These are phyloP conservation scores for Ustilago trichophora DNA, from an alignment of 1,284 basidiomycete genomes.

Conservation along the genomic window DNA sequence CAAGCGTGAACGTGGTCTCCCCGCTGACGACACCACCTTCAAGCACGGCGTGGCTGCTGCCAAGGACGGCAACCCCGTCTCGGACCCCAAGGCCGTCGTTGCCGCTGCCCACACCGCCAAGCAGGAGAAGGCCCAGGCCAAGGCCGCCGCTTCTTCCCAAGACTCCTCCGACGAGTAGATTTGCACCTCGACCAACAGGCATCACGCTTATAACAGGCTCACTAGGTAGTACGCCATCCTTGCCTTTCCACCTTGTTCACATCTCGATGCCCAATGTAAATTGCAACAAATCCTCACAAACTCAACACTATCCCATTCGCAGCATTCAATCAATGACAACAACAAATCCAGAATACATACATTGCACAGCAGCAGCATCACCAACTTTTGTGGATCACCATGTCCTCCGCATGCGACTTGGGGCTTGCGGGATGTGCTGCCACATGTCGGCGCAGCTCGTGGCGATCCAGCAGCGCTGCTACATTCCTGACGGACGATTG, in stretches of 20 bases:
- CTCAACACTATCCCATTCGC: constrained; percentile 3
- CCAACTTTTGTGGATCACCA: background rate
- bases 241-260: background rate
- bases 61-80: constrained; percentile 48
- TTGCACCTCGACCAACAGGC: background rate
- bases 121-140: constrained; percentile 36
- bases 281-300: constrained; percentile 3
- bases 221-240: background rate
- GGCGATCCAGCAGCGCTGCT: constrained; percentile 16
- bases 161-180: constrained; percentile 17
- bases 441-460: constrained; percentile 16
- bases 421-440: background rate
- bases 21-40: constrained; percentile 43
- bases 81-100: constrained; percentile 40
- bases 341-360: too few species aligned
- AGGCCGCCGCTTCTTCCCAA: constrained; percentile 7
- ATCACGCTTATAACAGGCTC: background rate
- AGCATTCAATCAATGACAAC: constrained; percentile 18
- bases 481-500: background rate
- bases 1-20: constrained; percentile 29
- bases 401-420: background rate
- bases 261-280: background rate
- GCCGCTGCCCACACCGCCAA: constrained; percentile 38
- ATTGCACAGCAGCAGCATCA: too few species aligned
- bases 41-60: constrained; percentile 48